Evolutionary conservation across 192 early-diverging fungal species (phyloP).

Genomic region (Phlyctochytrium bullatum): DNA sequence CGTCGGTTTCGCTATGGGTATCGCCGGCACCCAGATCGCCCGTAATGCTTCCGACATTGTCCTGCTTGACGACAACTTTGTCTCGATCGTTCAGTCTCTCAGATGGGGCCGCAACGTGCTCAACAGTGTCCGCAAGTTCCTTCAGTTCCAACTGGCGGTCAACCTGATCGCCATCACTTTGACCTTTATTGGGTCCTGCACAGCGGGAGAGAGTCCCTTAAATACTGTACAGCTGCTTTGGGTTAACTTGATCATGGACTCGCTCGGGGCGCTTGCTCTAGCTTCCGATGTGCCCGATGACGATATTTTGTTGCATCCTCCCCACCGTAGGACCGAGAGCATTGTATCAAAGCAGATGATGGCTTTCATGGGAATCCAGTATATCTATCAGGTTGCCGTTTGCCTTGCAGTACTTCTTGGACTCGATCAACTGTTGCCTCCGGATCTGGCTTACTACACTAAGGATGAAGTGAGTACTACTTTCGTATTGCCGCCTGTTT

Average conservation of each 20-base stretch:
- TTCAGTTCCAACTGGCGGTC: constrained; percentile 63
- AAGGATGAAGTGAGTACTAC: constrained; percentile 5
- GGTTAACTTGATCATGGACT: constrained; percentile 67
- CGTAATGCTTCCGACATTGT: constrained; percentile 62
- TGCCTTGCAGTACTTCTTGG: constrained; percentile 44
- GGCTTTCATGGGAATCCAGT: constrained; percentile 48
- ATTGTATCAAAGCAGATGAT: constrained; percentile 46
- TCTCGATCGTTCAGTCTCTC: constrained; percentile 53
- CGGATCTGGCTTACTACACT: constrained; percentile 10
- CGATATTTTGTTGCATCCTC: constrained; percentile 50
- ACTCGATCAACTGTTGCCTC: constrained; percentile 31
- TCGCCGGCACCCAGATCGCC: constrained; percentile 61
- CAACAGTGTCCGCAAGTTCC: constrained; percentile 56
- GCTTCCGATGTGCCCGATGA: constrained; percentile 58
- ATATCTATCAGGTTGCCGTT: constrained; percentile 46
- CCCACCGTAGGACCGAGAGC: constrained; percentile 45
- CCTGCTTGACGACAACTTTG: constrained; percentile 61
- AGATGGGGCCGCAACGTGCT: constrained; percentile 61
- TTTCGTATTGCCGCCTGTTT: no score
- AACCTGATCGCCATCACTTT: constrained; percentile 55
- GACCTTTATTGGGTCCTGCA: constrained; percentile 57
- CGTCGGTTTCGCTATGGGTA: constrained; percentile 64
- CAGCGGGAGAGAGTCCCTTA: constrained; percentile 45
- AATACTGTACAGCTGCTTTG: constrained; percentile 60
- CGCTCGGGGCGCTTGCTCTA: constrained; percentile 51